Base-by-base conservation (phyloP, 2,329 filamentous ascomycete species). In the Trichoderma brevicompactum region DNA sequence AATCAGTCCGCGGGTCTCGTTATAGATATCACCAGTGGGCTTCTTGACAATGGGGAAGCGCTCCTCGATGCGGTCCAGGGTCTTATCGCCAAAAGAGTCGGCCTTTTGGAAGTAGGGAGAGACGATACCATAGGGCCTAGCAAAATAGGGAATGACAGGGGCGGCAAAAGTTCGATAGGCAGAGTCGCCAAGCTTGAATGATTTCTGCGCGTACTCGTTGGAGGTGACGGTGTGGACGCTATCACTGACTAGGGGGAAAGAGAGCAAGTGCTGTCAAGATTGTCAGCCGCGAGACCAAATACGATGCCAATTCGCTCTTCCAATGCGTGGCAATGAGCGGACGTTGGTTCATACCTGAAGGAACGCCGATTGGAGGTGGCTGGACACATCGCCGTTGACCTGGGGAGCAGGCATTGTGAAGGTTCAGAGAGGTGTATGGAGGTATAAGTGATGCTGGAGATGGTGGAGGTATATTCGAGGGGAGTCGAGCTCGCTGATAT, bases 241-340 rank as follows among this genome's bases (percentile, higher is more conserved):
- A 78, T 96, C 92, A 74, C 87, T 87, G 75, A 97, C 86, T 70
- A 96, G 79, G 46, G 94, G 94, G 79, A 96, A 97, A 70, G 89
- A 89, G 72, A 88, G 84, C 69, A 97, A 84, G 76, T 97, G 94
- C 92, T 96, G 72, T 15, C 28, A 53, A 43, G 10, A 7, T 5
- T 4, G 34, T 53, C 15, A 44, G 28, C 32, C 52, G 17, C 36
- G n/a, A 12, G 23, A n/a, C 48, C 23, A 36, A 10, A 17, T 32
- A 13, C 38, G 48, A 44, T 9, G 2, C 12, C 15, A 41, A 36
- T 36, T 52, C n/a, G 10, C 17, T 44, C 34, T 44, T 23, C 28
- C 38, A 53, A 44, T 36, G 38, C n/a, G 28, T 13, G 6, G 15
- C n/a, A 15, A n/a, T 15, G n/a, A 44, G n/a, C 17, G 9, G 8